Evolutionary conservation across 2,329 filamentous ascomycete genomes (phyloP), one percentile per base, ranked within the genome.

Genomic region (Dothideomycetes sp.): DNA sequence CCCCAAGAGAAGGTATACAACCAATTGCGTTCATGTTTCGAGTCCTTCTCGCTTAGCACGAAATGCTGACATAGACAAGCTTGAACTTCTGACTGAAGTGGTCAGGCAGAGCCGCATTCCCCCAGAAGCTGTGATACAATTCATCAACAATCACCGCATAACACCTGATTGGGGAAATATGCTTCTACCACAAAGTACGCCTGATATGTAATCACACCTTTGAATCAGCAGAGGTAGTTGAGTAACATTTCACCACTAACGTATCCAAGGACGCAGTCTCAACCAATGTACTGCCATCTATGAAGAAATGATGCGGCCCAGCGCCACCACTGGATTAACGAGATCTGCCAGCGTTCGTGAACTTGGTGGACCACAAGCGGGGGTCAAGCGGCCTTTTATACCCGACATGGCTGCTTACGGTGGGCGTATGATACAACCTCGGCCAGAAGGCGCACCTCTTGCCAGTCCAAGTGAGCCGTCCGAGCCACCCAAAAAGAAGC

Each of bases 151-250:
- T 38, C 49, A 53, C 42, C 59, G 61, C 46, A 56, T 67, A 45
- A 57, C 60, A 47, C 67, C 66, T 41, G 57, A 57, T 49, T 73
- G 68, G 69, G 60, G 61, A 38, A 61, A 71, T 40, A 66, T 66
- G 47, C 57, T 66, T 31, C 55, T 72, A 43, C 70, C 70, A 46
- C 56, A 56, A 51, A 69, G 70, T 73, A 58, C 49, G 64, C 50
- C 30, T 27, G 30, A 35, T 33, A n/a, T n/a, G n/a, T n/a, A n/a
- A n/a, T n/a, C n/a, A n/a, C n/a, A n/a, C n/a, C n/a, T n/a, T n/a
- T n/a, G n/a, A n/a, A 24, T 27, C 16, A 17, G 18, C 38, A 31
- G 19, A 9, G 17, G 27, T 24, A 19, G 3, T 31, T 9, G 24
- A 38, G 33, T 38, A 14, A 29, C 4, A 19, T 38, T 31, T 24